These are phyloP conservation scores for Chloromonas sp. DNA, from an alignment of 163 green algal species.

Conservation along the genomic window DNA sequence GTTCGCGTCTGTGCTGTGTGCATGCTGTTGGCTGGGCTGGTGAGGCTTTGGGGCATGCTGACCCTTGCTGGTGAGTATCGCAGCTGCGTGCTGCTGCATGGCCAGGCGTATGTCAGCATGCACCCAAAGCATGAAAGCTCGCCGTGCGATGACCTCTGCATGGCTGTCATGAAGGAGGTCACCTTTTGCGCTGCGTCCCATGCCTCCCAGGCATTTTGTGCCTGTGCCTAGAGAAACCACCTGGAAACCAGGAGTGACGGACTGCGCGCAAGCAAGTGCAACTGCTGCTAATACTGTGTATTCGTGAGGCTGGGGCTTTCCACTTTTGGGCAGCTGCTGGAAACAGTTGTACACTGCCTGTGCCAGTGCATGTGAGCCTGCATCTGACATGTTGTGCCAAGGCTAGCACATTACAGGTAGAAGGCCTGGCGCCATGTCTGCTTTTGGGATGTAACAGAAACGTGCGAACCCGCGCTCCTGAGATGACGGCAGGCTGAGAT, in stretches of 20 bases:
- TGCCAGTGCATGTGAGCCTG: too few species aligned
- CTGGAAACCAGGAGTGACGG: background rate
- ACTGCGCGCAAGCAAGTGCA: background rate
- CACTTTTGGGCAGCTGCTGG: slow-evolving; percentile 53
- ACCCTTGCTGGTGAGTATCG: too few species aligned
- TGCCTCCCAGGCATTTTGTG: slow-evolving; percentile 71
- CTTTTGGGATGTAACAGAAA: too few species aligned
- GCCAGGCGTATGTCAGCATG: slow-evolving; percentile 35
- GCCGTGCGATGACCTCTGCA: slow-evolving; percentile 67
- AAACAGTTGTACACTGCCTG: background rate
- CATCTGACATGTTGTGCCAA: too few species aligned
- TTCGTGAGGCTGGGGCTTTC: slow-evolving; percentile 77
- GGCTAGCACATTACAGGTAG: too few species aligned
- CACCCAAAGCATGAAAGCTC: slow-evolving; percentile 62
- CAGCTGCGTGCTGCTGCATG: background rate
- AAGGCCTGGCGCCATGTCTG: too few species aligned
- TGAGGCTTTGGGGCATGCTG: too few species aligned
- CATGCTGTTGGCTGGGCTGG: too few species aligned
- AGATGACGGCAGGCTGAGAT: too few species aligned
- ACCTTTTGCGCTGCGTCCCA: slow-evolving; percentile 27
- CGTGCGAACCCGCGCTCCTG: too few species aligned
- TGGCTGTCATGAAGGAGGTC: slow-evolving; percentile 73
- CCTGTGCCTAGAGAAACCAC: slow-evolving; percentile 68
- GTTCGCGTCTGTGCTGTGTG: too few species aligned
- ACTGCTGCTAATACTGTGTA: slow-evolving; percentile 67